Evolutionary conservation across 2,329 filamentous ascomycete species (phyloP).

Genomic region (Ascochyta fabae): DNA sequence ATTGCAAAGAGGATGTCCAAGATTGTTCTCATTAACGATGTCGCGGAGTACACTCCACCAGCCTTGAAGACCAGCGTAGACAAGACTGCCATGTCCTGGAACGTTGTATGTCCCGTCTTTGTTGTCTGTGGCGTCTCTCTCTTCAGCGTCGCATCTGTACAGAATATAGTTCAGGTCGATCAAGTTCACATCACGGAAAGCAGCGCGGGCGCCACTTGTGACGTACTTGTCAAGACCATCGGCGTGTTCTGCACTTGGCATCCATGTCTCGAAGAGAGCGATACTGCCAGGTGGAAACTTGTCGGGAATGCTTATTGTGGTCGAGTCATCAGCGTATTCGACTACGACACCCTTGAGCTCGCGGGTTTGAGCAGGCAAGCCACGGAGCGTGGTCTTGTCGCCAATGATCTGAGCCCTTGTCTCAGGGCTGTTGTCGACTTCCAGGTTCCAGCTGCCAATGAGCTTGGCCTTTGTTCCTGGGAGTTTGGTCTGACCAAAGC

Average conservation of each 20-base stretch:
- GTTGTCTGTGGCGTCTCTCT: conserved; percentile 77
- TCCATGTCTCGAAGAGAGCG: conserved; percentile 94
- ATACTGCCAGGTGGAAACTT: conserved; percentile 93
- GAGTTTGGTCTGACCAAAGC: conserved; percentile 79
- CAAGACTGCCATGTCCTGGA: conserved; percentile 80
- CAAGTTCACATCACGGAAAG: conserved; percentile 76
- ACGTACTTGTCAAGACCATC: conserved; percentile 85
- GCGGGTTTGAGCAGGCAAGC: conserved; percentile 82
- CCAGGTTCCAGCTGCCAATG: conserved; percentile 89
- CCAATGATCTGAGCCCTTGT: conserved; percentile 67
- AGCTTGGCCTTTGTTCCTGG: conserved; percentile 84
- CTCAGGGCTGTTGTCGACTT: conserved; percentile 80
- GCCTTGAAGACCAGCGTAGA: conserved; percentile 96
- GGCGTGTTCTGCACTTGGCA: conserved; percentile 84
- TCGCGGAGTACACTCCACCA: conserved; percentile 94
- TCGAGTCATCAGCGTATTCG: conserved; percentile 74
- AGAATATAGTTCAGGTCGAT: conserved; percentile 90
- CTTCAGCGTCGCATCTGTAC: conserved; percentile 91
- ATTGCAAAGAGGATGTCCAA: conserved; percentile 91
- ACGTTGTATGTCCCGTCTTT: conserved; percentile 88
- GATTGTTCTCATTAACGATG: conserved; percentile 85
- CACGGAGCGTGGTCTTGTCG: conserved; percentile 76
- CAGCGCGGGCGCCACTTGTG: conserved; percentile 78
- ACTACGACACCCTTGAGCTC: conserved; percentile 76
- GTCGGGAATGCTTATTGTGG: conserved; percentile 79